Percentiles rank a stretch among this genome's conserved stretches.
These are phyloP conservation scores for Monosporascus sp. DNA, from an alignment of 2,329 filamentous ascomycete genomes.

Conservation along the genomic window DNA sequence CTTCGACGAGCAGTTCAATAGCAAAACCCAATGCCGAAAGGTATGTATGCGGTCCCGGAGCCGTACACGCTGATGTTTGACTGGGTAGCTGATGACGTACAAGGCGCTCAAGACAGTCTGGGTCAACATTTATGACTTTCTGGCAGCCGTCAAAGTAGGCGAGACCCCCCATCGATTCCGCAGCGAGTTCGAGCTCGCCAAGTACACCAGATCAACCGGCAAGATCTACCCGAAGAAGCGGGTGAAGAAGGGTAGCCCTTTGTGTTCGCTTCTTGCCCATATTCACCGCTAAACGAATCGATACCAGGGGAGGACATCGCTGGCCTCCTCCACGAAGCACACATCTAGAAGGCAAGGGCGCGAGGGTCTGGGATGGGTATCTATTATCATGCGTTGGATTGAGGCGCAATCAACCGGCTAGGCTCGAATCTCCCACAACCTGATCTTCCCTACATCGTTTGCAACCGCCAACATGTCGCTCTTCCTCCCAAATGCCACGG, in stretches of 20 bases:
- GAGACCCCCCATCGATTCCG: slow-evolving; percentile 27
- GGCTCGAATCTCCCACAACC: slow-evolving; percentile 80
- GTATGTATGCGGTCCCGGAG: slow-evolving; percentile 19
- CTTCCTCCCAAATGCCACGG: slow-evolving; percentile 61
- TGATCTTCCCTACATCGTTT: slow-evolving; percentile 83
- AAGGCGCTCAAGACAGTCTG: slow-evolving; percentile 37
- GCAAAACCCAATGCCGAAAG: slow-evolving; percentile 40
- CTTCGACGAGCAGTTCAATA: slow-evolving; percentile 30
- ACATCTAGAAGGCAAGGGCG: not conserved
- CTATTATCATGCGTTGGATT: slow-evolving; percentile 1
- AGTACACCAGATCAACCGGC: slow-evolving; percentile 29
- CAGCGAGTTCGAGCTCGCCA: slow-evolving; percentile 25
- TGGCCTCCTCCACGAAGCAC: not conserved
- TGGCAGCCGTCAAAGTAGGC: slow-evolving; percentile 28
- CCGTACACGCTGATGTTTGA: not conserved
- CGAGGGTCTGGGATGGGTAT: not conserved
- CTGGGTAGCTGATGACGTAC: not conserved
- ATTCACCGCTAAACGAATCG: slow-evolving; percentile 16
- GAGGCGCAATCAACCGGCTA: slow-evolving; percentile 32
- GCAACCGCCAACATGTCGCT: slow-evolving; percentile 75
- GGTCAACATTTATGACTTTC: slow-evolving; percentile 47
- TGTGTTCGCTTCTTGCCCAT: slow-evolving; percentile 31
- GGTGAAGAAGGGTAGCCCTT: slow-evolving; percentile 35
- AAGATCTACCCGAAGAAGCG: slow-evolving; percentile 42
- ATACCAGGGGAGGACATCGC: not conserved